A percentile compares a stretch with the other conserved stretches of the same genome.
Conservation (phyloP, 345 rosid species). For the Gossypium rotundifolium region DNA sequence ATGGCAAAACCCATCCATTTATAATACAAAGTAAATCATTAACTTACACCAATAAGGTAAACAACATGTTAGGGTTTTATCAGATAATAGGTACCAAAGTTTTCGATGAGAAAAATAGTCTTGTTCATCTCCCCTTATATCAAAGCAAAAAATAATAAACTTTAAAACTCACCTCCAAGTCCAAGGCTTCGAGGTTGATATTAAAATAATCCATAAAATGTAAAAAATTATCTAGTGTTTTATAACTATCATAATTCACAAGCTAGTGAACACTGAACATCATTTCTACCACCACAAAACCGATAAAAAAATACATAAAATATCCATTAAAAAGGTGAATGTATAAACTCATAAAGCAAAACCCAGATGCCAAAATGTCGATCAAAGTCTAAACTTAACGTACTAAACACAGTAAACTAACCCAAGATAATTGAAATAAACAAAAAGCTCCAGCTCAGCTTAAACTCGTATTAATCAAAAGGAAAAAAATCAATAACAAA, state of each 20-base stretch:
- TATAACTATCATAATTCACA: constrained; percentile 20
- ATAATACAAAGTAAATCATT: constrained; percentile 19
- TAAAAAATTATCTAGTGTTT: constrained; percentile 40
- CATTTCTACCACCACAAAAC: constrained; percentile 18
- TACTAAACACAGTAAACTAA: constrained; percentile 53
- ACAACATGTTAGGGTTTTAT: constrained; percentile 45
- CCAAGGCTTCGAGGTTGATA: constrained; percentile 2
- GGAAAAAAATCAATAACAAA: constrained; percentile 13
- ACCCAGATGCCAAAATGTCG: constrained; percentile 29
- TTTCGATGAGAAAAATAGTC: neutral
- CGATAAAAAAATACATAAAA: constrained; percentile 23
- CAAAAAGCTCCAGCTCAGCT: constrained; percentile 21
- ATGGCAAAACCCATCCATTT: constrained; percentile 15
- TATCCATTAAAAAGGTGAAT: constrained; percentile 21
- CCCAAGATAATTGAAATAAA: constrained; percentile 29
- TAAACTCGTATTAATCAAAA: constrained; percentile 14
- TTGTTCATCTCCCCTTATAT: neutral
- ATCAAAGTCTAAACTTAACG: constrained; percentile 33
- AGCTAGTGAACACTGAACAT: constrained; percentile 30
- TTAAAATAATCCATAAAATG: constrained; percentile 16
- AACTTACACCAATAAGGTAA: constrained; percentile 15
- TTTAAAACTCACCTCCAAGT: constrained; percentile 15
- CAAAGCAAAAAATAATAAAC: constrained; percentile 6
- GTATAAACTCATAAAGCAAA: constrained; percentile 33
- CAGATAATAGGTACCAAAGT: constrained; percentile 15